Percentiles rank a stretch among this genome's conserved stretches.
phyloP scores from a whole-genome alignment of 495 filamentous ascomycete species.

The Hypoxylon crocopeplum region DNA sequence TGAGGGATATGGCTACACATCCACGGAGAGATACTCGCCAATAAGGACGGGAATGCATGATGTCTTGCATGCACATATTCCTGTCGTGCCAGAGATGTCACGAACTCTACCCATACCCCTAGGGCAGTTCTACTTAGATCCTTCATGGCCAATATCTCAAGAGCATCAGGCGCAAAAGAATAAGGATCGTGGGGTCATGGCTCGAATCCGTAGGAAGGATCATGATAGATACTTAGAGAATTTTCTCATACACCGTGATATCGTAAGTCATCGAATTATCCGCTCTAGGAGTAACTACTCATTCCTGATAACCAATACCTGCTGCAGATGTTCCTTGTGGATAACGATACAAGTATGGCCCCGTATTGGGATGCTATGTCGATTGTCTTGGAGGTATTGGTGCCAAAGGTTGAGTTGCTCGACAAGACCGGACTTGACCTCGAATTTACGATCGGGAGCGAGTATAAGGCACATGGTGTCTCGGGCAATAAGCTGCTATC shows the following conservation, averaged over 20 bases:
- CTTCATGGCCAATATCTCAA: conserved; percentile 8
- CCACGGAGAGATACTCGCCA: no score
- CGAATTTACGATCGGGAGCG: conserved; percentile 8
- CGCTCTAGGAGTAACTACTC: no score
- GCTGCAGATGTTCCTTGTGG: conserved; percentile 11
- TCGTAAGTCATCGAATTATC: no score
- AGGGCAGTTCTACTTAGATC: background rate
- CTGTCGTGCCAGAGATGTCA: no score
- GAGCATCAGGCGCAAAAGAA: background rate
- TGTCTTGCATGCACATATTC: no score
- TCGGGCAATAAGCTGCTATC: background rate
- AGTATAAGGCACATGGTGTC: background rate
- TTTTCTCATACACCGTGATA: conserved; percentile 8
- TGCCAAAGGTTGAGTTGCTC: background rate
- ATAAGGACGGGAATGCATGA: no score
- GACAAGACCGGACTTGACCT: conserved; percentile 17
- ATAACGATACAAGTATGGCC: conserved; percentile 9
- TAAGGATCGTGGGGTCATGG: conserved; percentile 3
- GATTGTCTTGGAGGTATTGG: conserved; percentile 3
- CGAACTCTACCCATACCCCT: no score
- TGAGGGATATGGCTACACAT: no score
- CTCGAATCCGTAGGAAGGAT: background rate
- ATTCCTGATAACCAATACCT: no score
- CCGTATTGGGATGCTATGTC: conserved; percentile 7
- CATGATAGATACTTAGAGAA: conserved; percentile 10